These are phyloP conservation scores for Microdochium bolleyi DNA, from an alignment of 2,329 filamentous ascomycete genomes.

Conservation along the genomic window DNA sequence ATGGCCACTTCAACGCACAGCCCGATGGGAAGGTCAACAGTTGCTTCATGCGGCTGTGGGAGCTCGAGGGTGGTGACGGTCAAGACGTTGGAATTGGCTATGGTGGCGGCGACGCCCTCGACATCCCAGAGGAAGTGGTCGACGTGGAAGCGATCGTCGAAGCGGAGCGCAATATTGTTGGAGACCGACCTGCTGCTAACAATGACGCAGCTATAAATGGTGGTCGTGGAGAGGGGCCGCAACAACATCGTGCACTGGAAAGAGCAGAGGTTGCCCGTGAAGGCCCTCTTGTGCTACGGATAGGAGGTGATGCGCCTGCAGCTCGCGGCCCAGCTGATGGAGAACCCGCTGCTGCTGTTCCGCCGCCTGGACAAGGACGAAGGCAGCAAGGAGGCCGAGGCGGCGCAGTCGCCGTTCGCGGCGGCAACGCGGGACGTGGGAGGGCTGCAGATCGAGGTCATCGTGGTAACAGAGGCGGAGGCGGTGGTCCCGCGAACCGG, in stretches of 20 bases:
- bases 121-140: constrained; percentile 8
- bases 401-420: constrained; percentile 17
- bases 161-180: constrained; percentile 4
- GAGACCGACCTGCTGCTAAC: not conserved
- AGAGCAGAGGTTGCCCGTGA: constrained; percentile 19
- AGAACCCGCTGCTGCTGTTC: constrained; percentile 10
- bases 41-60: constrained; percentile 87
- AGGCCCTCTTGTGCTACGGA: constrained; percentile 47
- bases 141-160: constrained; percentile 10
- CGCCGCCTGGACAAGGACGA: constrained; percentile 10
- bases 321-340: constrained; percentile 14
- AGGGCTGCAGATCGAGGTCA: constrained; percentile 15
- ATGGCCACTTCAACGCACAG: constrained; percentile 74
- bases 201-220: not conserved
- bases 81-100: constrained; percentile 39
- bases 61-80: constrained; percentile 74
- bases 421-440: constrained; percentile 12
- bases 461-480: constrained; percentile 12
- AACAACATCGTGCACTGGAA: not conserved
- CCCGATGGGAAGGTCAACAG: constrained; percentile 42
- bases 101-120: constrained; percentile 24
- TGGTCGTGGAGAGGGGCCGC: not conserved
- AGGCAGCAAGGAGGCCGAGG: constrained; percentile 18
- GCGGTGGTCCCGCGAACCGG: constrained; percentile 11
- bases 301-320: constrained; percentile 29